Conservation (phyloP, 176 grass and related monocot genomes). For the Saccharum officinarum region DNA sequence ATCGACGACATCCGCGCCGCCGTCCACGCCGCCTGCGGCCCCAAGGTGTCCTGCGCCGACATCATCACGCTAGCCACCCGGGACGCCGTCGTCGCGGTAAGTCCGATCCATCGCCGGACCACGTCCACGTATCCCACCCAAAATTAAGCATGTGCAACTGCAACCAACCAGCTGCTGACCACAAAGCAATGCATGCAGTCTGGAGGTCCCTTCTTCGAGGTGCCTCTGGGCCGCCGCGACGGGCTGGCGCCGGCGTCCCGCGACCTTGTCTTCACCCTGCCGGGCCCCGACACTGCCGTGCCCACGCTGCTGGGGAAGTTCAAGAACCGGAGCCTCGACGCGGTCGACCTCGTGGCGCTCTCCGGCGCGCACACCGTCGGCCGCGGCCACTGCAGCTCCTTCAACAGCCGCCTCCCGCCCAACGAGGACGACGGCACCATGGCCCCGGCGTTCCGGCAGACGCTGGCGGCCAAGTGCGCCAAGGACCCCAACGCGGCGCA, state of each 20-base stretch:
- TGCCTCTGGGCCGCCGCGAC: conserved; percentile 50
- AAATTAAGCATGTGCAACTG: no score
- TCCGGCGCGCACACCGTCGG: conserved; percentile 58
- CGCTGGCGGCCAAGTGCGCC: conserved; percentile 6
- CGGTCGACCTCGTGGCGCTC: conserved; percentile 42
- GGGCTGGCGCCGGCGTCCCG: not conserved
- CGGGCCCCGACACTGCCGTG: conserved; percentile 15
- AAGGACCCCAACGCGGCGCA: not conserved
- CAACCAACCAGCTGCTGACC: no score
- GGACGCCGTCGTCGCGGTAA: conserved; percentile 34
- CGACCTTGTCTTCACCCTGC: not conserved
- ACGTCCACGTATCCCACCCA: no score
- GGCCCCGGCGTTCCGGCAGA: not conserved
- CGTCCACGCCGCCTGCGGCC: conserved; percentile 28
- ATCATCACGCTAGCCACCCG: conserved; percentile 46
- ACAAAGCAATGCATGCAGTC: not conserved
- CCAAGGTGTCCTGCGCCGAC: conserved; percentile 54
- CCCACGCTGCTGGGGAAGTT: not conserved
- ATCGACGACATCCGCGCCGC: conserved; percentile 46
- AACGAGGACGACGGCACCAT: not conserved
- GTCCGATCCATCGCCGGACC: no score
- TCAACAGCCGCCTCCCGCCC: conserved; percentile 24
- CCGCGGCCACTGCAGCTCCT: conserved; percentile 4
- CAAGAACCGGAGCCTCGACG: not conserved
- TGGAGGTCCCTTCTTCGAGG: conserved; percentile 32